Conservation (phyloP, 805 yeast species). For the Wickerhamiella sergipiensis region DNA sequence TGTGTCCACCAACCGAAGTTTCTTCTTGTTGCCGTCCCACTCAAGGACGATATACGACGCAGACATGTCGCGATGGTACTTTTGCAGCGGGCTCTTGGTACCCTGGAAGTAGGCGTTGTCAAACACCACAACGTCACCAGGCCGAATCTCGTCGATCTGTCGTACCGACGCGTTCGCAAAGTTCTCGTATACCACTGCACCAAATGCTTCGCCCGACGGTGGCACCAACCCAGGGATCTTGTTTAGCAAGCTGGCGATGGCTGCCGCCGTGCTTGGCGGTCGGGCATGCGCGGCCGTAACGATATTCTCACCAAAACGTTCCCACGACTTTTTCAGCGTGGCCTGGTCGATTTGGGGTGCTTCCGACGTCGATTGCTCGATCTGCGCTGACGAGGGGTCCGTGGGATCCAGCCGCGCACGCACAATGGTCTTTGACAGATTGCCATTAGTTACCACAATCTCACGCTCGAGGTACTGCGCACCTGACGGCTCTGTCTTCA, state of each 20-base stretch:
- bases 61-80: constrained; percentile 49
- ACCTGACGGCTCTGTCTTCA: background rate
- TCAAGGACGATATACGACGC: constrained; percentile 48
- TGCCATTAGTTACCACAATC: constrained; percentile 58
- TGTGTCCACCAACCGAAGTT: constrained; percentile 24
- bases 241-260: background rate
- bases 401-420: constrained; percentile 39
- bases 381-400: background rate
- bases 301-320: constrained; percentile 38
- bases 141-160: constrained; percentile 47
- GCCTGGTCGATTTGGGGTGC: constrained; percentile 26
- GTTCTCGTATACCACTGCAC: constrained; percentile 36
- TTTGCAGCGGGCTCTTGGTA: constrained; percentile 40
- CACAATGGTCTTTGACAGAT: constrained; percentile 52
- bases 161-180: constrained; percentile 35
- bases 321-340: constrained; percentile 36
- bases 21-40: constrained; percentile 54
- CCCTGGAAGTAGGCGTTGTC: constrained; percentile 62
- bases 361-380: background rate
- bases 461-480: constrained; percentile 34
- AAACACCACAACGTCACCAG: constrained; percentile 77
- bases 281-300: constrained; percentile 26
- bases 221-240: constrained; percentile 30
- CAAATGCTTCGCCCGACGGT: constrained; percentile 37
- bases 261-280: background rate